Percentiles rank a stretch among this genome's conserved stretches.
phyloP scores from a whole-genome alignment of 164 flowering plant genomes.

The Kingdonia uniflora region DNA sequence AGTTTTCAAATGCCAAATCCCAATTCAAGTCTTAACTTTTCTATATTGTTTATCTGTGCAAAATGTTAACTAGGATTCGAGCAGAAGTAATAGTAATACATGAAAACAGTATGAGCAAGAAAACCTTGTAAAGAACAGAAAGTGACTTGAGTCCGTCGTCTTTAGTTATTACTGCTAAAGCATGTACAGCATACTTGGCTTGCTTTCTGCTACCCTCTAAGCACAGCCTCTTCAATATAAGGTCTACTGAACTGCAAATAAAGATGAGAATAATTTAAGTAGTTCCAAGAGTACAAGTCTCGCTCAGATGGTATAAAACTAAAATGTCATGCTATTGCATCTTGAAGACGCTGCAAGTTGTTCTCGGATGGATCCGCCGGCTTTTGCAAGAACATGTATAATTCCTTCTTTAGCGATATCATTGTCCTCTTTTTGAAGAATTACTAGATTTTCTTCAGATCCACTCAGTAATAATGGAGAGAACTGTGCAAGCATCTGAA shows the following conservation, averaged over 20 bases:
- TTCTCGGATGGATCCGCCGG: conserved; percentile 90
- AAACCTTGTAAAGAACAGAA: conserved; percentile 91
- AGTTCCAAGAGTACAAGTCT: background rate
- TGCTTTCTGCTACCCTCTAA: conserved; percentile 89
- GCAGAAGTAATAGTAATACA: too few species aligned
- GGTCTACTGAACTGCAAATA: conserved; percentile 77
- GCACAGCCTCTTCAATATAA: conserved; percentile 74
- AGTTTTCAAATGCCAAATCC: too few species aligned
- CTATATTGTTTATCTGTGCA: too few species aligned
- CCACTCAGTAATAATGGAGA: conserved; percentile 65
- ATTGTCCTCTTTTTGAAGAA: conserved; percentile 81
- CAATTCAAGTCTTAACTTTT: too few species aligned
- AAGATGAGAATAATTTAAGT: conserved; percentile 8
- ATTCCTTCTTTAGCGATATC: conserved; percentile 81
- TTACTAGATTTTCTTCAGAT: conserved; percentile 58
- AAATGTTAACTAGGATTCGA: too few species aligned
- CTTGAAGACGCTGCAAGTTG: conserved; percentile 68
- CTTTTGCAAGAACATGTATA: conserved; percentile 77
- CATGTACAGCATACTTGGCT: conserved; percentile 98
- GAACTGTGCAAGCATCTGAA: conserved; percentile 75
- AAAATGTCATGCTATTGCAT: conserved; percentile 21
- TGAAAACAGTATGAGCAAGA: background rate
- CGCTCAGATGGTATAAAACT: background rate
- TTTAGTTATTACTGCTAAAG: conserved; percentile 86
- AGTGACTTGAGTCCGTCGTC: conserved; percentile 95